Evolutionary conservation across 2,329 filamentous ascomycete genomes (phyloP), one percentile per base, ranked within the genome.

Genomic region (Periconia sp.): DNA sequence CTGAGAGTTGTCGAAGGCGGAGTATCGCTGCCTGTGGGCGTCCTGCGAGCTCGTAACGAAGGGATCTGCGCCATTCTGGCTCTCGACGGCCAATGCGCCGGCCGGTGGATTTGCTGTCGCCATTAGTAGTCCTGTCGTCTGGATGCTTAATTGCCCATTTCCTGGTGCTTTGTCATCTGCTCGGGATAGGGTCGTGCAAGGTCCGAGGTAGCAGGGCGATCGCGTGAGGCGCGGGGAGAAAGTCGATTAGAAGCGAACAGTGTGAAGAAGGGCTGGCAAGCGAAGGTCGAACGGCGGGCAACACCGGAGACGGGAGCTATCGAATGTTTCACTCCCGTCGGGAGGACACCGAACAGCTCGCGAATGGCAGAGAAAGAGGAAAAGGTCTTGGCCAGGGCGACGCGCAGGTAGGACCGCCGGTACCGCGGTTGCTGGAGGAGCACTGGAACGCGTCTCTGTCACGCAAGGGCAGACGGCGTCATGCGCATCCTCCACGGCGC

Each of bases 1-100:
- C 19, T 89, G 75, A 37, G 92, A 85, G 35, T 83, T 83, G 69
- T 96, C 90, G 66, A 95, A 95, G 52, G 84, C 82, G 41, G 89
- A 91, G 70, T 89, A 94, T 54, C 91, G 86, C 54, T 92, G 83
- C 36, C 77, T 63, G 25, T 73, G 73, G 26, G 62, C 47, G 52
- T 67, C 68, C 47, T 64, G 66, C 38, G 65, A 51, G 34, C 55
- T 65, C 56, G 56, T 45, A 36, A 66, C 56, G 59, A 80, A 80
- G 19, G 77, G 77, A 61, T 79, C 76, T 36, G 54, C 49, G 31
- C 56, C 59, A 52, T 56, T 59, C 54, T 59, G 61, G 50, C 68
- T 66, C 46, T 68, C 66, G 40, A 73, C 57, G 38, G 67, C 61
- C 51, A 69, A 65, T 38, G 71, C 71, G 59, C 72, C 73, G 36